Percentiles rank a stretch among this genome's conserved stretches.
These are phyloP conservation scores for Cladosporium sp. DNA, from an alignment of 2,329 filamentous ascomycete species.

Conservation along the genomic window DNA sequence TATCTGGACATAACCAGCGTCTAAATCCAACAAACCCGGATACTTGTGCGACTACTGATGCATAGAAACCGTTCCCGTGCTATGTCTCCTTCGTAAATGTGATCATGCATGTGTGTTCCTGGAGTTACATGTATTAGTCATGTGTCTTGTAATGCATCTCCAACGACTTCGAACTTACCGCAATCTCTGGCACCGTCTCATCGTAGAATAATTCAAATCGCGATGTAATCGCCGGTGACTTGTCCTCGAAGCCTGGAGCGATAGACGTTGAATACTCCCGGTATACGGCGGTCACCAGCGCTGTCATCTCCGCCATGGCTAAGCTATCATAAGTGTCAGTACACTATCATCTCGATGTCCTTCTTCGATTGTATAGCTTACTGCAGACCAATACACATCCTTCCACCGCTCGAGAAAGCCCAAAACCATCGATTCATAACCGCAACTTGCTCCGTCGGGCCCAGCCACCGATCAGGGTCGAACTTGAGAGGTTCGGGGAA, in stretches of 20 bases:
- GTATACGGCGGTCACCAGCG: conserved; percentile 48
- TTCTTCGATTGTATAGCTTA: not conserved
- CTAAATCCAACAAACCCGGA: too few relatives aligned
- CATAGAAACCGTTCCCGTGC: too few relatives aligned
- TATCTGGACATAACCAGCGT: too few relatives aligned
- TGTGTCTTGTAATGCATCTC: not conserved
- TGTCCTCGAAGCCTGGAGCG: conserved; percentile 31
- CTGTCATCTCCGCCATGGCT: conserved; percentile 55
- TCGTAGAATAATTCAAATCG: conserved; percentile 46
- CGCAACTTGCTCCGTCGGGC: conserved; percentile 33
- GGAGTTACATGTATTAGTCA: not conserved
- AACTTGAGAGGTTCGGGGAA: conserved; percentile 48
- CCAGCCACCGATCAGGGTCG: conserved; percentile 51
- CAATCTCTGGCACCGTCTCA: conserved; percentile 30
- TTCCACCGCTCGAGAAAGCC: conserved; percentile 49
- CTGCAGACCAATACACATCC: conserved; percentile 49
- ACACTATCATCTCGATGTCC: too few relatives aligned
- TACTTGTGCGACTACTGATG: too few relatives aligned
- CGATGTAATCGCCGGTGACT: conserved; percentile 43
- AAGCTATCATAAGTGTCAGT: conserved; percentile 35
- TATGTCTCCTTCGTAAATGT: conserved; percentile 11
- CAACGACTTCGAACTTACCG: conserved; percentile 21
- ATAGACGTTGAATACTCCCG: conserved; percentile 43
- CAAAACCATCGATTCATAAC: conserved; percentile 46
- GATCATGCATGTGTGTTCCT: conserved; percentile 21